phyloP scores from a whole-genome alignment of 1,139 yeast genomes.

The Candida glucosophila region DNA sequence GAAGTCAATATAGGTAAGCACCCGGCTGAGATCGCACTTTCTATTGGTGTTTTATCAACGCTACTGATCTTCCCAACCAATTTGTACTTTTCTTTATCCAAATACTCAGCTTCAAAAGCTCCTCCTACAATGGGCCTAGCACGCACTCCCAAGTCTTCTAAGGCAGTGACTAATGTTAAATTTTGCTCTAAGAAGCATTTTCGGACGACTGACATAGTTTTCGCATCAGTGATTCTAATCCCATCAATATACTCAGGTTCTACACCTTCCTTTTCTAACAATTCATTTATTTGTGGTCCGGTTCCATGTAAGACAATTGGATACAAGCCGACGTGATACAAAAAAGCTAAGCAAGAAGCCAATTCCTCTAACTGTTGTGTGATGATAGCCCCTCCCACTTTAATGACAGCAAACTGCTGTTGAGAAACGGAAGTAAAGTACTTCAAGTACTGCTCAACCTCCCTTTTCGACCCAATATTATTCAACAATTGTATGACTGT shows the following conservation, averaged over 20 bases:
- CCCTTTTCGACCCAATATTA: conserved; percentile 94
- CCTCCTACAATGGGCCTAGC: conserved; percentile 99
- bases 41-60: conserved; percentile 86
- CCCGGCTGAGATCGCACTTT: conserved; percentile 93
- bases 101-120: conserved; percentile 87
- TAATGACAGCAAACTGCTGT: conserved; percentile 96
- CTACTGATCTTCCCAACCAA: conserved; percentile 84
- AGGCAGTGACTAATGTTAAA: conserved; percentile 86
- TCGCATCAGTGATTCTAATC: conserved; percentile 88
- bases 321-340: conserved; percentile 93
- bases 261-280: conserved; percentile 87
- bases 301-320: conserved; percentile 98
- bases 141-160: conserved; percentile 92
- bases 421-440: conserved; percentile 93
- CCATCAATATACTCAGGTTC: conserved; percentile 97
- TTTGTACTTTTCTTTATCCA: conserved; percentile 84
- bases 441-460: conserved; percentile 93
- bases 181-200: conserved; percentile 92
- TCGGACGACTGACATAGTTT: conserved; percentile 94
- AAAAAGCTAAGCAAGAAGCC: conserved; percentile 91
- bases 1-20: conserved; percentile 95
- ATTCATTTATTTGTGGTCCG: conserved; percentile 95
- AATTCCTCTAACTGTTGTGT: conserved; percentile 88
- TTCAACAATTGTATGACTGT: conserved; percentile 91
- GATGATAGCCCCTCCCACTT: conserved; percentile 98